Conservation (phyloP, 2,329 filamentous ascomycete species). For the Trichophyton verrucosum region DNA sequence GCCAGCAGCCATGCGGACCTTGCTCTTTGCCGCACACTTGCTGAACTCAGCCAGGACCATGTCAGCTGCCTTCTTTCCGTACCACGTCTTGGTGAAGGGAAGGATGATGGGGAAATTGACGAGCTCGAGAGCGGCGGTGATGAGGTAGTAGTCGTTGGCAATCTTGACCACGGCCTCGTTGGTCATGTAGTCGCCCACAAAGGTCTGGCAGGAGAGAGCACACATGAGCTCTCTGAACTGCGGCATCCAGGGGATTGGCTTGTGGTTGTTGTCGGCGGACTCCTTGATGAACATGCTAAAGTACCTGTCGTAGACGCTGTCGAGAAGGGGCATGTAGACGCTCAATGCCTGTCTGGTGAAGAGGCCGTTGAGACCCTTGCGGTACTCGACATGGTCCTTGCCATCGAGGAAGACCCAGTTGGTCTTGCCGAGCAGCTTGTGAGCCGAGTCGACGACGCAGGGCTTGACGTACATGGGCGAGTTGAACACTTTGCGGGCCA, state of each 20-base stretch:
- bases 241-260: constrained; percentile 77
- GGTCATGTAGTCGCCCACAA: constrained; percentile 89
- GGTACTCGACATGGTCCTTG: constrained; percentile 88
- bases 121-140: constrained; percentile 87
- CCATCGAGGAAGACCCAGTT: constrained; percentile 98
- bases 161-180: constrained; percentile 87
- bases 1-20: constrained; percentile 79
- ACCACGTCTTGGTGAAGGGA: constrained; percentile 91
- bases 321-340: constrained; percentile 78
- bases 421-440: constrained; percentile 79
- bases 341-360: constrained; percentile 87
- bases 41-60: constrained; percentile 83
- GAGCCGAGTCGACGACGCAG: constrained; percentile 85
- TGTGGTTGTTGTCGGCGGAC: constrained; percentile 57
- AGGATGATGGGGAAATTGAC: constrained; percentile 98
- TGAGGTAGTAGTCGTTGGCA: constrained; percentile 90
- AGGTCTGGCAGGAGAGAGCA: constrained; percentile 89
- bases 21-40: constrained; percentile 86
- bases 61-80: constrained; percentile 88
- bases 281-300: constrained; percentile 66
- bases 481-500: constrained; percentile 95
- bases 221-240: constrained; percentile 91
- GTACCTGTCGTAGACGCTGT: constrained; percentile 81
- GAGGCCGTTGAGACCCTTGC: constrained; percentile 86
- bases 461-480: constrained; percentile 86